Evolutionary conservation across 2,329 filamentous ascomycete species (phyloP).

Genomic region (Aschersonia sp.): DNA sequence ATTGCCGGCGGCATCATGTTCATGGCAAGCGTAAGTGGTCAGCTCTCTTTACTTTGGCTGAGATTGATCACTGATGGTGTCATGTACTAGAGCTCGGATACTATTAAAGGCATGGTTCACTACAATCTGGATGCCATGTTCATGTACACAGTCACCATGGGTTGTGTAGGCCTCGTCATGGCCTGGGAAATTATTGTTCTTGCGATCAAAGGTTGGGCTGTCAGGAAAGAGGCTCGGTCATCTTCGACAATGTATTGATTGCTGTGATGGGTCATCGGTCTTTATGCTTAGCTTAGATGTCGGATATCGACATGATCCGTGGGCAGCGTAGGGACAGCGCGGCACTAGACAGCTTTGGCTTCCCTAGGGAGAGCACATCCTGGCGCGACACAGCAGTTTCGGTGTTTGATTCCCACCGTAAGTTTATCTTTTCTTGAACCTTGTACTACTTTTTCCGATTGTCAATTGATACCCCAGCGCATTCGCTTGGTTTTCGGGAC

Average conservation of each 20-base stretch:
- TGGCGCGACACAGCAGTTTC: too few relatives aligned
- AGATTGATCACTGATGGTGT: background rate
- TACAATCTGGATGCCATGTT: conserved; percentile 83
- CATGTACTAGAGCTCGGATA: conserved; percentile 50
- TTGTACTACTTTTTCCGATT: too few relatives aligned
- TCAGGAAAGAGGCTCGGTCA: conserved; percentile 18
- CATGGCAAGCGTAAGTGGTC: conserved; percentile 63
- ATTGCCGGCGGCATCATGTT: conserved; percentile 81
- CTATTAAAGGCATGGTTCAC: conserved; percentile 59
- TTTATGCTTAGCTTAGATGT: too few relatives aligned
- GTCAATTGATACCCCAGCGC: too few relatives aligned
- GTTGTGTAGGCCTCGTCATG: conserved; percentile 70
- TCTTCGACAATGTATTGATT: background rate
- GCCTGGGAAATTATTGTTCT: conserved; percentile 67
- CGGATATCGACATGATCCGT: too few relatives aligned
- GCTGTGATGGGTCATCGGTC: background rate
- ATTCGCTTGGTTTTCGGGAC: too few relatives aligned
- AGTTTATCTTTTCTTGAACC: too few relatives aligned
- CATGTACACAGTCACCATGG: conserved; percentile 78
- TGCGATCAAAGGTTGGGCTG: conserved; percentile 78
- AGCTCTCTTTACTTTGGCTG: background rate
- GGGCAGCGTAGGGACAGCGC: too few relatives aligned
- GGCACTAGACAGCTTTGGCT: too few relatives aligned
- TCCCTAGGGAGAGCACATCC: too few relatives aligned
- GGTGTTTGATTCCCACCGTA: too few relatives aligned